These are phyloP conservation scores for Datura wrightii DNA, from an alignment of 257 asterid genomes.

Conservation along the genomic window DNA sequence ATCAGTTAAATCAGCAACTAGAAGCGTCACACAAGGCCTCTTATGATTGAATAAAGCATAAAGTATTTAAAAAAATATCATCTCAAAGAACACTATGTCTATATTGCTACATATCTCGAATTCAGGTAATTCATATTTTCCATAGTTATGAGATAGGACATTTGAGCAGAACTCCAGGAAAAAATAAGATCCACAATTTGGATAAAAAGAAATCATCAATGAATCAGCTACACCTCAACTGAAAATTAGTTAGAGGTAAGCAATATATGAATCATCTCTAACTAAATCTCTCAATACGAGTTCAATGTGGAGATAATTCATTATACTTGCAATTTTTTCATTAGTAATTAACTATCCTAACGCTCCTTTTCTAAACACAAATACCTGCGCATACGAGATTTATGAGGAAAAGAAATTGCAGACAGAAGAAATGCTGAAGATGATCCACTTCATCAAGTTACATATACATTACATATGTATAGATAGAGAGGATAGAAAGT, in stretches of 20 bases:
- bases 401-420: background rate
- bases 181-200: background rate
- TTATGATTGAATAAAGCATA: slow-evolving; percentile 19
- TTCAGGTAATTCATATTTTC: slow-evolving; percentile 22
- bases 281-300: background rate
- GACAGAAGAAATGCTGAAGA: background rate
- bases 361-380: background rate
- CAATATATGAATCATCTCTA: background rate
- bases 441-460: background rate
- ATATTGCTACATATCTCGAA: background rate
- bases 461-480: background rate
- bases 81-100: background rate
- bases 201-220: background rate
- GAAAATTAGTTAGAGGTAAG: background rate
- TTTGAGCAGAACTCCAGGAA: slow-evolving; percentile 10
- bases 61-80: background rate
- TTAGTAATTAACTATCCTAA: background rate
- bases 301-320: background rate
- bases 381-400: background rate
- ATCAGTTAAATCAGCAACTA: background rate
- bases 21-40: background rate
- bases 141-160: background rate
- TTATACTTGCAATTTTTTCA: background rate
- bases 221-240: background rate
- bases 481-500: slow-evolving; percentile 28